Evolutionary conservation across 2,329 filamentous ascomycete genomes (phyloP), one percentile per base, ranked within the genome.

Genomic region (Ophiostoma quercus): DNA sequence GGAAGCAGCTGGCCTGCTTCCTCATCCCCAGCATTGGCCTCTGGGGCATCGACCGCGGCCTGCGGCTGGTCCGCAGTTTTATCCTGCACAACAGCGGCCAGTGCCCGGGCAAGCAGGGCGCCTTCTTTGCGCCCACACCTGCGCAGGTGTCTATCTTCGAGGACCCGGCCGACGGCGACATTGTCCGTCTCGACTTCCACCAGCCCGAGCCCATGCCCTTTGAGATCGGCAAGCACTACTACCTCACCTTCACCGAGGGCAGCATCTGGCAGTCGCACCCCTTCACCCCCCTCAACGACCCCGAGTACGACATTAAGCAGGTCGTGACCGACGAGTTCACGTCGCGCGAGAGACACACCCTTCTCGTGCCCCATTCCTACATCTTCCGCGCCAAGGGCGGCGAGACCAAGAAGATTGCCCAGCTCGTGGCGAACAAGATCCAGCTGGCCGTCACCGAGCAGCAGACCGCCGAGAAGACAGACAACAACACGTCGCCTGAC

Each of bases 251-350:
- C 74, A 81, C 87, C 0, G 84, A 88, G 71, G 80, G 86, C 41
- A 88, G 84, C 74, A 83, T 92, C 74, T 91, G 88, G 88, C 89
- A 92, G 77, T 87, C 87, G 0, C 90, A 92, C 74, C 90, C 90
- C 0, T 90, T 92, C 75, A 91, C 88, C 0, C 86, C 88, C 0
- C 79, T 88, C 9, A 87, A 84, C 69, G 76, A 84, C 0, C 87
- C 87, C 0, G 47, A 54, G 25, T 32, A 67, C 66, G 66, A 37
- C 43, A 2, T 67, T 19, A 22, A 22, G 5, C 25, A 37, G 25
- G 74, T 78, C 7, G 76, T 80, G 3, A 72, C 73, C 0, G 76
- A 79, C 68, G 78, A 81, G 0, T 73, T 75, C 1, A 67, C 66
- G n/a, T 47, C 22, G 14, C 66, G 66, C 47, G 66, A 67, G 66